phyloP scores from a whole-genome alignment of 2,329 filamentous ascomycete species.

The Thielaviopsis punctulata region DNA sequence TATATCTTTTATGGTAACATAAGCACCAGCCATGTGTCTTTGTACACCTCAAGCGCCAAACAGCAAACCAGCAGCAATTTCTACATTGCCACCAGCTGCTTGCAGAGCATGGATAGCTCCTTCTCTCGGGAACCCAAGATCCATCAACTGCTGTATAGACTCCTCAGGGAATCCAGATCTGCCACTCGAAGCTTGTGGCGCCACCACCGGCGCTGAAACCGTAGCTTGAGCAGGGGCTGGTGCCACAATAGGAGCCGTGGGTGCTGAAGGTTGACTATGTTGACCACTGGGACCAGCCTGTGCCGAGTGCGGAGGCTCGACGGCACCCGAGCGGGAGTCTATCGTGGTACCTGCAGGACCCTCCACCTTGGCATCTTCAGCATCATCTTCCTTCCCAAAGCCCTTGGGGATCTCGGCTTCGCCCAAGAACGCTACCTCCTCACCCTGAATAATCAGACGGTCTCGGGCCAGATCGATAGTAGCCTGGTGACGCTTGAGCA shows the following conservation, averaged over 20 bases:
- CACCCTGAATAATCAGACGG: constrained; percentile 71
- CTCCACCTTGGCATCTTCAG: constrained; percentile 65
- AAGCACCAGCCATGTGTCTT: background rate
- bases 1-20: background rate
- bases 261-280: constrained; percentile 10
- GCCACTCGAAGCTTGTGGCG: constrained; percentile 11
- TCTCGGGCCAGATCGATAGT: constrained; percentile 76
- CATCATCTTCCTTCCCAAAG: constrained; percentile 54
- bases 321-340: constrained; percentile 64
- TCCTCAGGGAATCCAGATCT: constrained; percentile 35
- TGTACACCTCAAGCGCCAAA: constrained; percentile 30
- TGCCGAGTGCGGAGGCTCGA: constrained; percentile 21
- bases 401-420: constrained; percentile 90
- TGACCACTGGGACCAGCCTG: background rate
- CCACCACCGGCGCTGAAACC: constrained; percentile 15
- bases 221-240: constrained; percentile 16
- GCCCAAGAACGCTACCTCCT: constrained; percentile 76
- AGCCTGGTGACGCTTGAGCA: constrained; percentile 91
- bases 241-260: constrained; percentile 13
- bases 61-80: constrained; percentile 71
- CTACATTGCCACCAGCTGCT: constrained; percentile 70
- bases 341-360: constrained; percentile 83
- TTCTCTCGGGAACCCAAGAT: constrained; percentile 59
- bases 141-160: constrained; percentile 57
- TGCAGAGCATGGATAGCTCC: constrained; percentile 67